Evolutionary conservation across 305 asterid species (phyloP).

Genomic region (Solanum hybrid): DNA sequence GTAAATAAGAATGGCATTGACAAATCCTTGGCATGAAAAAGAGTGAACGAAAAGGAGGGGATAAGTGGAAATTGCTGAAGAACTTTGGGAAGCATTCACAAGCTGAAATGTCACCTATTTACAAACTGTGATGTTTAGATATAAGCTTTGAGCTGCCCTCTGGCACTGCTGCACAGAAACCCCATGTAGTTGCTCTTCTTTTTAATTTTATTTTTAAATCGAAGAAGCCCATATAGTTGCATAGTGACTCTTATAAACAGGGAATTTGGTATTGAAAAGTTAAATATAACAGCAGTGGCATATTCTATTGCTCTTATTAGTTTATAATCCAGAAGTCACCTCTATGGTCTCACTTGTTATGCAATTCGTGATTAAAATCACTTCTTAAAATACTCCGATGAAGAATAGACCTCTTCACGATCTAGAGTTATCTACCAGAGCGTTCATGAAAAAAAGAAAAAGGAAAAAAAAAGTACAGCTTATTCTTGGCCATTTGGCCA

Average conservation of each 20-base stretch:
- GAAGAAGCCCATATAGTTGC: not conserved
- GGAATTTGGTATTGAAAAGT: not conserved
- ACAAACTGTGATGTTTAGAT: not conserved
- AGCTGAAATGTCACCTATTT: not conserved
- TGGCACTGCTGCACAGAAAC: not conserved
- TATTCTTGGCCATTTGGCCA: not conserved
- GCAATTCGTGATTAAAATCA: not conserved
- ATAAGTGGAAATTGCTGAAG: not conserved
- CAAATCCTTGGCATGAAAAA: not conserved
- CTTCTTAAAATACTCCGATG: not conserved
- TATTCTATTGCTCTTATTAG: not conserved
- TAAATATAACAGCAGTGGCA: not conserved
- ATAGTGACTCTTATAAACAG: slow-evolving; percentile 1
- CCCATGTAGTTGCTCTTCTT: not conserved
- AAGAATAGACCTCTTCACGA: not conserved
- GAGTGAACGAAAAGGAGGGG: not conserved
- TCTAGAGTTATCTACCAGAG: not conserved
- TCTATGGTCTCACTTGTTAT: not conserved
- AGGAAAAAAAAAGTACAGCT: not conserved
- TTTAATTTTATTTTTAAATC: not conserved
- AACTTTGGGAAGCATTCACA: not conserved
- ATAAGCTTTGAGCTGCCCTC: not conserved
- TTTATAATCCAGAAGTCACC: not conserved
- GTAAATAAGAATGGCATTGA: not conserved
- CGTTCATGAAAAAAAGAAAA: not conserved